Evolutionary conservation across 2,329 filamentous ascomycete genomes (phyloP), one percentile per base, ranked within the genome.

Genomic region (Aureobasidium uvarum): DNA sequence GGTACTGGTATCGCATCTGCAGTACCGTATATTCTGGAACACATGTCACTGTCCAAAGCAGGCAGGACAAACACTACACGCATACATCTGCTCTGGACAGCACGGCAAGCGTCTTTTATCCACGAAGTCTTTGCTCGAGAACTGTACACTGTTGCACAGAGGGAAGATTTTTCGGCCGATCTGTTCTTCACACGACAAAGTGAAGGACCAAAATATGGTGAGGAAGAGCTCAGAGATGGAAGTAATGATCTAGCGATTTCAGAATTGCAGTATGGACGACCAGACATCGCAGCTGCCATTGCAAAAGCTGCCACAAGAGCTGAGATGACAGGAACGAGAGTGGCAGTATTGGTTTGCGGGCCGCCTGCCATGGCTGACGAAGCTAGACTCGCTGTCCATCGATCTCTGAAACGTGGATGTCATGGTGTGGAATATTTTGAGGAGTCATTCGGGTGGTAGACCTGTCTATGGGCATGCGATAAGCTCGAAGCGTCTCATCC

Each of bases 1-100:
- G 81, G 79, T 11, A 80, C 79, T 20, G 81, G 81, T 20, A 81
- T 84, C 67, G 76, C 80, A 8, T 80, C 82, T 14, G 81, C 70
- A 1, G 69, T 71, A 39, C 71, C 70, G 1, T 70, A 72, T 38
- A 51, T 70, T 14, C 56, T 69, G 20, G 70, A 68, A 63, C 46
- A 65, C 28, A 36, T 60, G 16, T 14, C 62, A 14, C n/a, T 64
- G 11, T 64, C 62, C 3, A 23, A 23, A 36, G 45, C 20, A 13
- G n/a, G 16, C 5, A 65, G 14, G n/a, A 45, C 52, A 16, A 25
- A 54, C 16, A 55, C 48, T 4, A 64, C 50, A 33, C 28, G 54
- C 5, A 38, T 65, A 20, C 20, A 45, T 11, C 13, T 65, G 10
- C 18, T 65, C 36, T 65, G 63, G 63, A 59, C 63, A 14, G 41